Evolutionary conservation across 2,329 filamentous ascomycete species (phyloP).

Genomic region (Cercospora beticola): DNA sequence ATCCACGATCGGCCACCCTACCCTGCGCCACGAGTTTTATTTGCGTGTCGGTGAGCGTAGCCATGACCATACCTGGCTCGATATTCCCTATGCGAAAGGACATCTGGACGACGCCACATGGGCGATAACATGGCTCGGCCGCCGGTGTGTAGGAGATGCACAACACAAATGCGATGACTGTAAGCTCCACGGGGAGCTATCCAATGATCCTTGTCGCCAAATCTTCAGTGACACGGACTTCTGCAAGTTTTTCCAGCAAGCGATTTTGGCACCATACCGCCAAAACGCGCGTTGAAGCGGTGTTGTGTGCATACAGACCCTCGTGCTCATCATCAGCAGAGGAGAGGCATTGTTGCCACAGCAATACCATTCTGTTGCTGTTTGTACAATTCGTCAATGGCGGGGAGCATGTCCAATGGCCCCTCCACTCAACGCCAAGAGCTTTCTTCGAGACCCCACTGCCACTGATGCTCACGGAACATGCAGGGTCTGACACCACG

Average conservation of each 20-base stretch:
- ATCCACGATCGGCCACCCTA: not conserved
- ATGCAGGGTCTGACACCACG: not conserved
- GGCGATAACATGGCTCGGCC: not conserved
- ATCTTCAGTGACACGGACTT: not conserved
- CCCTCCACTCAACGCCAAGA: not conserved
- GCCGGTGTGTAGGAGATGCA: not conserved
- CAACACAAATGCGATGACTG: not conserved
- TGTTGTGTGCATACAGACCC: not conserved
- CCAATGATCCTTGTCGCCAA: not conserved
- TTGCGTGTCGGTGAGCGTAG: constrained; percentile 2
- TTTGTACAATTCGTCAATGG: not conserved
- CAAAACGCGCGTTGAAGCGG: not conserved
- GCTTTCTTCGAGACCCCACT: too few relatives aligned
- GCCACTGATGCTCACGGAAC: not conserved
- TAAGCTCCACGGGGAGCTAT: not conserved
- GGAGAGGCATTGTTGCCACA: not conserved
- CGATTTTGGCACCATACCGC: not conserved
- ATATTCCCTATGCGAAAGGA: not conserved
- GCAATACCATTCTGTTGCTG: not conserved
- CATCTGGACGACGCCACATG: not conserved
- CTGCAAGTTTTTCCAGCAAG: not conserved
- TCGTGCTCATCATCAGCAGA: not conserved
- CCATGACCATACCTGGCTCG: not conserved
- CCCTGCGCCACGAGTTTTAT: not conserved
- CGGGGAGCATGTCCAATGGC: not conserved